Evolutionary conservation across 2,329 filamentous ascomycete species (phyloP).

Genomic region (Didymella lethalis): DNA sequence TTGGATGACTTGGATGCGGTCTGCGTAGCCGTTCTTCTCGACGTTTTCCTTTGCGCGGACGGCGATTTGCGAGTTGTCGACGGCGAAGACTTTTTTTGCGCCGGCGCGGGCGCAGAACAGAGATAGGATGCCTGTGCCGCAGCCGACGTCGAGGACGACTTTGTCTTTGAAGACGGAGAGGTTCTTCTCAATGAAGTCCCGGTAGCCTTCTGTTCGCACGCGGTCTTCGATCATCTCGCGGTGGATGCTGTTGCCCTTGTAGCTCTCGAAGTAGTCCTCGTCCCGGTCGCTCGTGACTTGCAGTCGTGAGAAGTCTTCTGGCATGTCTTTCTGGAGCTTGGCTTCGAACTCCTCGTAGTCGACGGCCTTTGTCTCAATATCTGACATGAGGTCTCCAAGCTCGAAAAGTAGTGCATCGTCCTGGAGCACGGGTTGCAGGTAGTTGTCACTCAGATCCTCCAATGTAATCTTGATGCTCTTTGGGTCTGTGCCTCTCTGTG

Average conservation of each 20-base stretch:
- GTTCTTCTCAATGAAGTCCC: constrained; percentile 93
- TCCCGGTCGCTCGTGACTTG: constrained; percentile 58
- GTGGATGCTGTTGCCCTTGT: constrained; percentile 77
- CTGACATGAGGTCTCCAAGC: constrained; percentile 74
- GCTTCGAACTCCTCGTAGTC: constrained; percentile 49
- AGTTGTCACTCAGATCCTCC: constrained; percentile 74
- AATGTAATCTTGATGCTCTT: constrained; percentile 65
- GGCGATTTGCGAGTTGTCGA: constrained; percentile 92
- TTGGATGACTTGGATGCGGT: constrained; percentile 78
- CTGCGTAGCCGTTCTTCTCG: constrained; percentile 77
- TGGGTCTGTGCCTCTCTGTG: constrained; percentile 47
- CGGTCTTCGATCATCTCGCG: constrained; percentile 95
- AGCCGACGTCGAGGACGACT: constrained; percentile 89
- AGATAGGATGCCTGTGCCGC: constrained; percentile 80
- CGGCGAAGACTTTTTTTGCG: constrained; percentile 84
- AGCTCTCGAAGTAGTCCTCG: constrained; percentile 69
- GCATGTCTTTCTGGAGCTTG: constrained; percentile 53
- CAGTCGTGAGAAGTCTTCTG: constrained; percentile 41
- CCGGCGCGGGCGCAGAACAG: constrained; percentile 95
- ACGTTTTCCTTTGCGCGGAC: constrained; percentile 85
- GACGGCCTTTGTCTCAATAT: constrained; percentile 35
- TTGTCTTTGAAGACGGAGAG: constrained; percentile 87
- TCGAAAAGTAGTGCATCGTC: constrained; percentile 90
- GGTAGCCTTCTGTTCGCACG: constrained; percentile 87
- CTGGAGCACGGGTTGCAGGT: constrained; percentile 82